Evolutionary conservation across 139 green algal genomes (phyloP).

Genomic region (Chlamydomonas schloesseri): DNA sequence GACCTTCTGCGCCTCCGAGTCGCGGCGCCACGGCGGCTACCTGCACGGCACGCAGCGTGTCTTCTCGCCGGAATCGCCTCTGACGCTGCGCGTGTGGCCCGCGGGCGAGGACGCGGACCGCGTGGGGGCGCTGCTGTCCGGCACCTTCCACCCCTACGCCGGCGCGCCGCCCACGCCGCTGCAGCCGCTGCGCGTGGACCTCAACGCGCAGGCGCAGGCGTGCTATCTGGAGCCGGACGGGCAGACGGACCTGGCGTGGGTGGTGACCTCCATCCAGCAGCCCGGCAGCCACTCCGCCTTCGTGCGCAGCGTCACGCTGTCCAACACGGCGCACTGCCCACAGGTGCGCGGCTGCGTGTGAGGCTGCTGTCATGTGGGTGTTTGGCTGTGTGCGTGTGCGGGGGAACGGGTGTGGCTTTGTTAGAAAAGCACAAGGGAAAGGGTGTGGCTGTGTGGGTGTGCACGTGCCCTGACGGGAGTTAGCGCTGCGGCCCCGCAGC

Average conservation of each 20-base stretch:
- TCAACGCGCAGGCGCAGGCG: slow-evolving; percentile 16
- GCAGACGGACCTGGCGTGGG: slow-evolving; percentile 40
- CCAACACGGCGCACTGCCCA: slow-evolving; percentile 49
- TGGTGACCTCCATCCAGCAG: slow-evolving; percentile 41
- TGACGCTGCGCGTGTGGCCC: slow-evolving; percentile 47
- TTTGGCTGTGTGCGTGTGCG: no score
- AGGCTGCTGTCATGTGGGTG: no score
- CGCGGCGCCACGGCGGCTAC: slow-evolving; percentile 42
- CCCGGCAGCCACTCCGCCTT: slow-evolving; percentile 43
- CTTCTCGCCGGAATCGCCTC: slow-evolving; percentile 1
- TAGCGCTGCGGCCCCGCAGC: no score
- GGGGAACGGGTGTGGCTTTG: no score
- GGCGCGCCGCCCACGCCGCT: slow-evolving; percentile 53
- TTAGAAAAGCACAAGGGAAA: no score
- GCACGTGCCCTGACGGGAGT: no score
- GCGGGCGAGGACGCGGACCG: slow-evolving; percentile 21
- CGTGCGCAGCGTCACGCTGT: slow-evolving; percentile 41
- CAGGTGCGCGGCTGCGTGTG: slow-evolving; percentile 1
- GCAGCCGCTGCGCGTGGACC: slow-evolving; percentile 56
- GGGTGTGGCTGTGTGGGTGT: no score
- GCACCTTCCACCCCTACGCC: slow-evolving; percentile 62
- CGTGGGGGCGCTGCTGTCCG: slow-evolving; percentile 46
- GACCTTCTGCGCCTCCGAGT: slow-evolving; percentile 29
- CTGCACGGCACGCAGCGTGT: slow-evolving; percentile 52
- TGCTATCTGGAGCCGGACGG: slow-evolving; percentile 54